Conservation (phyloP, 108 stramenopile genomes). For the Aureococcus anophagefferens region DNA sequence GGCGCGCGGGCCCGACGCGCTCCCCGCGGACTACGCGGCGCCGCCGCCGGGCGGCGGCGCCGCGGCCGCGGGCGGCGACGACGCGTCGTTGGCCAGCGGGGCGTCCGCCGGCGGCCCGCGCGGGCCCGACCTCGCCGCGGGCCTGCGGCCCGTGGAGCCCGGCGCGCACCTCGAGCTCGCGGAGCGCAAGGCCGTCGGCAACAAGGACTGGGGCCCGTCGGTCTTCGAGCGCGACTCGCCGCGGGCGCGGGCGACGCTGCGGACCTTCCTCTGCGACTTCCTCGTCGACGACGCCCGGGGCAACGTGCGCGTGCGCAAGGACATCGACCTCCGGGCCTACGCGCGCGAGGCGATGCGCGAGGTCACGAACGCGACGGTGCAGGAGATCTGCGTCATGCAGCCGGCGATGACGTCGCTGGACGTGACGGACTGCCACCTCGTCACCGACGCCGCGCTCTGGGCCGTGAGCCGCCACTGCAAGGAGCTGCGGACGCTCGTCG, state of each 20-base stretch:
- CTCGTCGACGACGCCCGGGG: background rate
- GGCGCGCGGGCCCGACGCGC: too few relatives aligned
- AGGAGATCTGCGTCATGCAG: constrained; percentile 35
- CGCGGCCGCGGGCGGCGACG: too few relatives aligned
- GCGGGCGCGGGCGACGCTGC: background rate
- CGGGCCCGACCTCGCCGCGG: too few relatives aligned
- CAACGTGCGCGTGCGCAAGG: background rate
- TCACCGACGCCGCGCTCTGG: constrained; percentile 13
- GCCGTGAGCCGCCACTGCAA: constrained; percentile 8
- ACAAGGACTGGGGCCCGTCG: background rate
- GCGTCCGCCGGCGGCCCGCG: too few relatives aligned
- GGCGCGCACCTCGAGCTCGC: too few relatives aligned
- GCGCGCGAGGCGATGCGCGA: constrained; percentile 20
- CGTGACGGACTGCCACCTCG: constrained; percentile 15
- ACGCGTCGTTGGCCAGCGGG: too few relatives aligned
- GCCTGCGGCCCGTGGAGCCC: too few relatives aligned
- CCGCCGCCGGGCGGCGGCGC: too few relatives aligned
- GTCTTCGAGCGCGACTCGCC: background rate
- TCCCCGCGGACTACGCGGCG: too few relatives aligned
- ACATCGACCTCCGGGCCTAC: constrained; percentile 13
- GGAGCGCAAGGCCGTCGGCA: too few relatives aligned
- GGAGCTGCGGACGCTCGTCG: background rate
- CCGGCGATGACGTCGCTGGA: constrained; percentile 31
- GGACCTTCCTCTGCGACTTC: background rate
- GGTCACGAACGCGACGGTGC: constrained; percentile 38